Evolutionary conservation across 768 basidiomycete genomes (phyloP).

Genomic region (Phanerodontia chrysosporium): DNA sequence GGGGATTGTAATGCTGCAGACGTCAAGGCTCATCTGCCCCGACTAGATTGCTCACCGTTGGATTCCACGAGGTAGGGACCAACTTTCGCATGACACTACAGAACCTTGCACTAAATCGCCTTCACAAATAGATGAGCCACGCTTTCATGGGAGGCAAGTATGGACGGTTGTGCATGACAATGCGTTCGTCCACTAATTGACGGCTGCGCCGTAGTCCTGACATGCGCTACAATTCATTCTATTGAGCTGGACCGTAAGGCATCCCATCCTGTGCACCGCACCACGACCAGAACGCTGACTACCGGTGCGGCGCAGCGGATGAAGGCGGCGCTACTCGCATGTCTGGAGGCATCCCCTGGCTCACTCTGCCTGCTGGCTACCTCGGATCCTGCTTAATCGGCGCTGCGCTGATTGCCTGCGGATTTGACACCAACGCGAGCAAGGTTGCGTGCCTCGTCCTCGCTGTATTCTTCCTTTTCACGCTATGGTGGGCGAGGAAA

Average conservation of each 20-base stretch:
- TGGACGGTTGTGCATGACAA: too few relatives aligned
- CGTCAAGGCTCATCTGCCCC: conserved; percentile 3
- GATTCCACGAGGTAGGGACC: conserved; percentile 73
- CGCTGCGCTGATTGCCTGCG: conserved; percentile 80
- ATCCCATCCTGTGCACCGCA: not conserved
- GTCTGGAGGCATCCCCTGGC: conserved; percentile 79
- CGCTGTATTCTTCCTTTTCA: conserved; percentile 82
- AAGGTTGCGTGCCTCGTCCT: conserved; percentile 79
- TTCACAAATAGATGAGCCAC: conserved; percentile 69
- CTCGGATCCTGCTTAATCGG: conserved; percentile 85
- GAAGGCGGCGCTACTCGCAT: conserved; percentile 86
- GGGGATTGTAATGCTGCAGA: not conserved
- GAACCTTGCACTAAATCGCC: not conserved
- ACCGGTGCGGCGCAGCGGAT: conserved; percentile 47
- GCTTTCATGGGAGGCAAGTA: conserved; percentile 58
- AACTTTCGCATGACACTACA: not conserved
- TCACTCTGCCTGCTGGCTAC: conserved; percentile 84
- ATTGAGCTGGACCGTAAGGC: conserved; percentile 82
- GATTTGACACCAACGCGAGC: conserved; percentile 85
- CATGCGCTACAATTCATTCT: conserved; percentile 82
- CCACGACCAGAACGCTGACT: conserved; percentile 5
- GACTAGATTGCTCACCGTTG: conserved; percentile 72
- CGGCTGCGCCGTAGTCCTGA: conserved; percentile 43
- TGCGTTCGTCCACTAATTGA: too few relatives aligned
- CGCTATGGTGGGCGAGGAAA: conserved; percentile 81